Conservation (phyloP, 768 basidiomycete species). For the Termitomyces sp. region DNA sequence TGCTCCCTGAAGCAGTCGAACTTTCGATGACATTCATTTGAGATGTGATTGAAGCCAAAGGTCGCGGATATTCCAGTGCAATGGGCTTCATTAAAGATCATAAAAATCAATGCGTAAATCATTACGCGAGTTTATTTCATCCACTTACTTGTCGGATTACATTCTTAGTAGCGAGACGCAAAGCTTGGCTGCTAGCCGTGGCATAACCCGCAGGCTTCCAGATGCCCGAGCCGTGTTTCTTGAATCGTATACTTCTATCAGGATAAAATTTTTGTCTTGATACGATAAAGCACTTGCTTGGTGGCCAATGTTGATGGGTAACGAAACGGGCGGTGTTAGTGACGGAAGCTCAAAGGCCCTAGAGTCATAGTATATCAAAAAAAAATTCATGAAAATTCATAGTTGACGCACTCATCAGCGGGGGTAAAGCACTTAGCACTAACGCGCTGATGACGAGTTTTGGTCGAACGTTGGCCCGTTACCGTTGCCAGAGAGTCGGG, state of each 20-base stretch:
- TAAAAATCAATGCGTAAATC: not conserved
- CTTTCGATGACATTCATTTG: not conserved
- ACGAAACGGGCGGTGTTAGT: not conserved
- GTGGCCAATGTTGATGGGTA: not conserved
- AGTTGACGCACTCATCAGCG: conserved; percentile 2
- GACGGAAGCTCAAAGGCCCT: conserved; percentile 1
- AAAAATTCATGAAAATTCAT: not conserved
- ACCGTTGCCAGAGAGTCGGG: not conserved
- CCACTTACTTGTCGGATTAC: not conserved
- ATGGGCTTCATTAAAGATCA: not conserved
- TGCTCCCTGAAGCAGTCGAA: not conserved
- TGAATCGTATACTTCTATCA: not conserved
- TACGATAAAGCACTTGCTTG: not conserved
- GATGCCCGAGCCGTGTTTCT: not conserved
- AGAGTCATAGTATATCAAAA: not conserved
- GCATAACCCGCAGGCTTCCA: conserved; percentile 7
- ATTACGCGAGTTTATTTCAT: not conserved
- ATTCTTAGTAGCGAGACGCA: conserved; percentile 3
- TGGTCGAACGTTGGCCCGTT: not conserved
- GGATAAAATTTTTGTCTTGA: not conserved
- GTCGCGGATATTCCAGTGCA: not conserved
- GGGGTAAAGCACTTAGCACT: conserved; percentile 7
- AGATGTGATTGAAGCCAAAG: not conserved
- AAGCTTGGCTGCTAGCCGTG: conserved; percentile 7
- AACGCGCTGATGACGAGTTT: conserved; percentile 1